A percentile compares a stretch with the other conserved stretches of the same genome.
These are phyloP conservation scores for Paracoccidioides brasiliensis DNA, from an alignment of 2,329 filamentous ascomycete species.

Conservation along the genomic window DNA sequence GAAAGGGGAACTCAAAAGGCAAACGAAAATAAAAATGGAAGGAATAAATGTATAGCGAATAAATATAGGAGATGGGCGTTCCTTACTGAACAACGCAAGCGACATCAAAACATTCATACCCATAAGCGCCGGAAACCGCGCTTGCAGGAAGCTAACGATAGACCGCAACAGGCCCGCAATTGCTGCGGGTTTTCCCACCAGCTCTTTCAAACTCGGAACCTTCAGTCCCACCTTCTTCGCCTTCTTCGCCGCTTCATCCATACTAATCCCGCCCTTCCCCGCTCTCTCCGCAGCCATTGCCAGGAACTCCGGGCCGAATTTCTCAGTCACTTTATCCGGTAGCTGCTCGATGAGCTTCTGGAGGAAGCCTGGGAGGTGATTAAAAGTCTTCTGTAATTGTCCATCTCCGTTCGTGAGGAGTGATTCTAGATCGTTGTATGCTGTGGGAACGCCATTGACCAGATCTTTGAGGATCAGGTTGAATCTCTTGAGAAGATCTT, in stretches of 20 bases:
- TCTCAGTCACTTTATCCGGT: constrained; percentile 65
- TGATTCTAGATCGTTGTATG: constrained; percentile 75
- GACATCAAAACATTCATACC: constrained; percentile 88
- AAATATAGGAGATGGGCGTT: constrained; percentile 4
- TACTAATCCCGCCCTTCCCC: constrained; percentile 45
- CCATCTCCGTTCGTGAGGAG: constrained; percentile 50
- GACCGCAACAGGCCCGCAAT: constrained; percentile 72
- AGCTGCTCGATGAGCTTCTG: constrained; percentile 77
- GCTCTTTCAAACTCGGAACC: constrained; percentile 59
- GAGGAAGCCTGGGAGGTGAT: constrained; percentile 59
- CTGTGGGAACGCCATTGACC: constrained; percentile 82
- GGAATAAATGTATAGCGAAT: not conserved
- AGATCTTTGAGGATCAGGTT: constrained; percentile 85
- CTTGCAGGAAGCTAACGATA: constrained; percentile 79
- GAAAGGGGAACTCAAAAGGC: too few species aligned
- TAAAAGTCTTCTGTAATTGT: constrained; percentile 51
- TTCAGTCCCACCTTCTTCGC: constrained; percentile 54
- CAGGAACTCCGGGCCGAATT: constrained; percentile 67
- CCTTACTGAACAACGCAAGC: constrained; percentile 69
- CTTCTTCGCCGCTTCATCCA: constrained; percentile 39
- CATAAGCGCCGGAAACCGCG: constrained; percentile 79
- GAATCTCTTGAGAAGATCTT: constrained; percentile 70
- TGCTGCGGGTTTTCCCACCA: constrained; percentile 78
- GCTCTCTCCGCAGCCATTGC: constrained; percentile 62
- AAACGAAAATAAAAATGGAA: not conserved